A percentile compares a stretch with the other conserved stretches of the same genome.
These are phyloP conservation scores for Fonsecaea nubica DNA, from an alignment of 2,329 filamentous ascomycete genomes.

Conservation along the genomic window DNA sequence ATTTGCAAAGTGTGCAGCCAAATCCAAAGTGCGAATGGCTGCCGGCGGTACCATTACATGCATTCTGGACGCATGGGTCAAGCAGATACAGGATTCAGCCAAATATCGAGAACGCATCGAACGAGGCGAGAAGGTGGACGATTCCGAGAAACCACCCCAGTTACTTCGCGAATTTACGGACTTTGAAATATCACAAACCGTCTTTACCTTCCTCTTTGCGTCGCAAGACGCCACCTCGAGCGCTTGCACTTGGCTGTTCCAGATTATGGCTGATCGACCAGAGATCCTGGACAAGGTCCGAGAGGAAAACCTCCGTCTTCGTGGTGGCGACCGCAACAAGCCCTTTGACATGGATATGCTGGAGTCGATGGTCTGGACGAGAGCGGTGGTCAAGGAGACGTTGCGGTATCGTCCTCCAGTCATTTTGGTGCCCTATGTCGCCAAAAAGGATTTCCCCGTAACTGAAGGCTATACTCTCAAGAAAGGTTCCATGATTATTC, in stretches of 20 bases:
- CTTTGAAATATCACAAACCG: slow-evolving; percentile 87
- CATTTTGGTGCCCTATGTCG: slow-evolving; percentile 93
- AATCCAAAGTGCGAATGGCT: slow-evolving; percentile 90
- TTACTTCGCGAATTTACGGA: slow-evolving; percentile 86
- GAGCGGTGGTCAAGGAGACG: slow-evolving; percentile 87
- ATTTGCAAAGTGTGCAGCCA: slow-evolving; percentile 89
- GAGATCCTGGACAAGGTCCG: slow-evolving; percentile 88
- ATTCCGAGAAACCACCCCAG: slow-evolving; percentile 79
- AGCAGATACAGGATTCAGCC: slow-evolving; percentile 84
- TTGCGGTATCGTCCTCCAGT: slow-evolving; percentile 95
- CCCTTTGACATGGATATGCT: slow-evolving; percentile 81
- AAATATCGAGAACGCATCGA: slow-evolving; percentile 79
- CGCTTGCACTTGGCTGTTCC: slow-evolving; percentile 93
- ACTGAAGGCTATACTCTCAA: slow-evolving; percentile 86
- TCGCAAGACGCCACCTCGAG: slow-evolving; percentile 97
- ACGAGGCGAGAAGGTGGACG: slow-evolving; percentile 71
- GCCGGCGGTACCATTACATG: slow-evolving; percentile 85
- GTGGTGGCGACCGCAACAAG: slow-evolving; percentile 75
- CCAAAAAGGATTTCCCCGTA: slow-evolving; percentile 94
- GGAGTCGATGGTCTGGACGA: slow-evolving; percentile 87
- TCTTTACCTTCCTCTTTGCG: slow-evolving; percentile 96
- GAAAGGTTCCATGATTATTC: slow-evolving; percentile 94
- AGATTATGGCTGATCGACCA: slow-evolving; percentile 91
- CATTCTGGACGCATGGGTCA: slow-evolving; percentile 95
- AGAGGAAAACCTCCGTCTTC: slow-evolving; percentile 81